phyloP scores from a whole-genome alignment of 2,329 filamentous ascomycete species.

The Fusarium multiceps region DNA sequence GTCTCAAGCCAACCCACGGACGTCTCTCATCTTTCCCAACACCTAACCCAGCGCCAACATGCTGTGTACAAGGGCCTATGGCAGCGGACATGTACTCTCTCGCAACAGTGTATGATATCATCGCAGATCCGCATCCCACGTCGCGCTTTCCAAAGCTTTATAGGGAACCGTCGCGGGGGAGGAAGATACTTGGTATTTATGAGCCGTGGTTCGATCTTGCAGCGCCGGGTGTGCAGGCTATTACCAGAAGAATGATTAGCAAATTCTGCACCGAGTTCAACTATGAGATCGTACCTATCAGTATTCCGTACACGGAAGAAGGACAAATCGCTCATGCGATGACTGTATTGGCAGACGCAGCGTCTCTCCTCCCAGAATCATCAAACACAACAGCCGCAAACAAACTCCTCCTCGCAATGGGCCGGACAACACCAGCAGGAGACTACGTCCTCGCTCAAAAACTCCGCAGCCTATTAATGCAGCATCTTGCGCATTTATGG shows the following conservation, averaged over 20 bases:
- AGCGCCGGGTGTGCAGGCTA: slow-evolving; percentile 54
- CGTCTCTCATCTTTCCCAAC: slow-evolving; percentile 73
- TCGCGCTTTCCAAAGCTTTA: slow-evolving; percentile 63
- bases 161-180: slow-evolving; percentile 37
- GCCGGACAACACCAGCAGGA: slow-evolving; percentile 69
- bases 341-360: slow-evolving; percentile 74
- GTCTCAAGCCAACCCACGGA: slow-evolving; percentile 76
- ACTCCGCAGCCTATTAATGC: slow-evolving; percentile 74
- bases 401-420: slow-evolving; percentile 74
- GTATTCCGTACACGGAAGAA: slow-evolving; percentile 63
- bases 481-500: slow-evolving; percentile 76
- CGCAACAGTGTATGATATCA: slow-evolving; percentile 70
- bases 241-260: slow-evolving; percentile 58
- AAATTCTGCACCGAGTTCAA: slow-evolving; percentile 64
- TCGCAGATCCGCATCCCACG: slow-evolving; percentile 71
- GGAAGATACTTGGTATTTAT: slow-evolving; percentile 70
- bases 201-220: slow-evolving; percentile 69
- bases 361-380: slow-evolving; percentile 59
- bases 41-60: slow-evolving; percentile 67
- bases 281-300: slow-evolving; percentile 66
- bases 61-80: slow-evolving; percentile 75
- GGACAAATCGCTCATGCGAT: slow-evolving; percentile 80
- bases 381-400: slow-evolving; percentile 68
- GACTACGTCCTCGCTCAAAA: slow-evolving; percentile 78
- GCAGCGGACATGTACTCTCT: slow-evolving; percentile 75